Evolutionary conservation across 306 rosid species (phyloP), one percentile per base, ranked within the genome.

Genomic region (Vachellia collinsii): DNA sequence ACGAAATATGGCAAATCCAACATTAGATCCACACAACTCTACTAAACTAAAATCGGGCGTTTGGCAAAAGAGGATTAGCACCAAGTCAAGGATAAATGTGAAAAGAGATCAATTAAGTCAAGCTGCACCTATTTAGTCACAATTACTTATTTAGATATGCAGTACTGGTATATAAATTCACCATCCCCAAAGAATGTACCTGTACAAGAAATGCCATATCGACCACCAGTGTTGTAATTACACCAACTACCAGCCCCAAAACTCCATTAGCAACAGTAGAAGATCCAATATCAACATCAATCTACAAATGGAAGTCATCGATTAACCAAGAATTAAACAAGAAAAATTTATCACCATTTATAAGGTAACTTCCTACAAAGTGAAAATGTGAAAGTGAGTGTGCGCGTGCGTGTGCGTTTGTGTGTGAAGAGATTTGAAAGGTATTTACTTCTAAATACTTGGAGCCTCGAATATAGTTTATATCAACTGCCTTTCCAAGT

Each of bases 181-280:
- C 19, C 80, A 81, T 20, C 23, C 70, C 56, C 74, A 47, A 53
- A 22, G 82, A 50, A 73, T 80, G 73, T 77, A 95, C 99, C 99
- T 95, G 99, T 82, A 95, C 95, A 85, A 95, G 99, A 87, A 95
- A 93, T 79, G 98, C 99, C 99, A 95, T 95, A 80, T 95, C 99
- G 70, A 95, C 99, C 84, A 95, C 99, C 89, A 95, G 85, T 77
- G 99, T 77, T 65, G 99, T 93, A 90, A 93, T 92, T 81, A 95
- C 98, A 56, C 99, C 99, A 87, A 92, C 70, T 68, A 95, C 99
- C 43, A 95, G 87, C 80, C 99, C 99, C 93, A 95, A 85, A 85
- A 95, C 99, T 82, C 99, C 99, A 86, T 95, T 95, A 81, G 99
- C 99, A 84, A 95, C 99, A 19, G 99, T 89, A 69, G 99, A 95